Percentiles rank a stretch among this genome's conserved stretches.
Evolutionary conservation across 1,284 basidiomycete genomes (phyloP).

Genomic region (Cryptococcus sp.): DNA sequence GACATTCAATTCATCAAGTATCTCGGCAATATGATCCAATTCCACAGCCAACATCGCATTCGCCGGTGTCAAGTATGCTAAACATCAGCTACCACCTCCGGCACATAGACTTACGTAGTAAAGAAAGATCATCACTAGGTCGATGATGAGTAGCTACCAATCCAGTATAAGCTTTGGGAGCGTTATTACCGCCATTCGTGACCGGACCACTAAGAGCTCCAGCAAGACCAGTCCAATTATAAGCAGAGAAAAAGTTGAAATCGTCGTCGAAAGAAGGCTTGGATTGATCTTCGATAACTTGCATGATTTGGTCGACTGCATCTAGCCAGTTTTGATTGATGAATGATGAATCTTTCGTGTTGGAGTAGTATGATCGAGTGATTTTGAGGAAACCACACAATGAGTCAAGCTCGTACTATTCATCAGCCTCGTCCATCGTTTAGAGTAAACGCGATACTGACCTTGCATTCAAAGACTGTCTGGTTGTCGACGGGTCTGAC

Average conservation of each 20-base stretch:
- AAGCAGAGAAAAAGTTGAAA: constrained; percentile 55
- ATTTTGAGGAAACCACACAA: constrained; percentile 62
- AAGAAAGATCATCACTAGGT: not conserved
- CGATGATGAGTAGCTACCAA: not conserved
- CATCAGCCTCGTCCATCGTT: not conserved
- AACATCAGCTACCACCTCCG: not conserved
- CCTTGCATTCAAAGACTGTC: not conserved
- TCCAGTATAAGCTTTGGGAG: not conserved
- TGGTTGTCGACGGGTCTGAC: not conserved
- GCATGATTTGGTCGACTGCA: constrained; percentile 68
- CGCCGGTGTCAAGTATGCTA: not conserved
- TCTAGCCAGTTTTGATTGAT: constrained; percentile 63
- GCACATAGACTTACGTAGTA: not conserved
- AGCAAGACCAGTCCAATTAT: not conserved
- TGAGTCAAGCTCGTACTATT: not conserved
- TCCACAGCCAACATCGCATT: not conserved
- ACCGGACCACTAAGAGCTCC: not conserved
- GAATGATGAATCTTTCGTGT: constrained; percentile 64
- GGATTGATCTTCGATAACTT: constrained; percentile 69
- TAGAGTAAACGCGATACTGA: not conserved
- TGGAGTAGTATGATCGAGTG: constrained; percentile 64
- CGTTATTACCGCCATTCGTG: not conserved
- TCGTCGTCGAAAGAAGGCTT: constrained; percentile 61
- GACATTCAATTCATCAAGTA: not conserved
- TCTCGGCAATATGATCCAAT: not conserved